Evolutionary conservation across 306 rosid genomes (phyloP), one percentile per base, ranked within the genome.

Genomic region (Senna tora): DNA sequence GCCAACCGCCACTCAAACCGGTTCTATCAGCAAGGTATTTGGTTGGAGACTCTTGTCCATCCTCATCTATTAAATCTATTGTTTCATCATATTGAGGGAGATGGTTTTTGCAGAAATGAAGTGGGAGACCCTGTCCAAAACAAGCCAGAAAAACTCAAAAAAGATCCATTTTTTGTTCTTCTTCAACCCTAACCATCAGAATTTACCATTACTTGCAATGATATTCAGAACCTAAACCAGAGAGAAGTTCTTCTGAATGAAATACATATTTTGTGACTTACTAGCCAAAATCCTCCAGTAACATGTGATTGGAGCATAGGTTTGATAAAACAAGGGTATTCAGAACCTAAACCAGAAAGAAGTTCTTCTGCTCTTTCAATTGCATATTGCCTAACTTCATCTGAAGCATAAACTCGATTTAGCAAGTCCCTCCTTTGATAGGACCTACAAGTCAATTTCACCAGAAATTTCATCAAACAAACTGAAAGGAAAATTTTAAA

Each of bases 1-100:
- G 82, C 91, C 91, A 87, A 36, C 67, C 67, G 21, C 47, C 67
- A 38, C 67, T 61, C 9, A 61, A 49, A 17, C 47, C 67, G 0
- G 67, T 17, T 61, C 16, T 61, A 16, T 61, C 28, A 38, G 67
- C 67, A 61, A 36, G 67, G 47, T 36, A 61, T 36, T 36, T 61
- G 47, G 67, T 61, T 4, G 30, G n/a, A 16, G 67, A 36, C 47
- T 61, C 49, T 7, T 61, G 38, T 13, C 67, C 49, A 36, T 61
- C 67, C 30, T 61, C 67, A 61, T 61, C 67, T 17, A 61, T 13
- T 17, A 61, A 42, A 61, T 28, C 6, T 34, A 61, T 36, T 16
- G 30, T 36, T 17, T 36, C 67, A 36, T 61, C 67, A 17, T 61
- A 4, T 2, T 19, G 8, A 36, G 49, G 67, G 42, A 61, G 67